These are phyloP conservation scores for Babesia divergens DNA, from an alignment of 169 alveolate genomes.

Conservation along the genomic window DNA sequence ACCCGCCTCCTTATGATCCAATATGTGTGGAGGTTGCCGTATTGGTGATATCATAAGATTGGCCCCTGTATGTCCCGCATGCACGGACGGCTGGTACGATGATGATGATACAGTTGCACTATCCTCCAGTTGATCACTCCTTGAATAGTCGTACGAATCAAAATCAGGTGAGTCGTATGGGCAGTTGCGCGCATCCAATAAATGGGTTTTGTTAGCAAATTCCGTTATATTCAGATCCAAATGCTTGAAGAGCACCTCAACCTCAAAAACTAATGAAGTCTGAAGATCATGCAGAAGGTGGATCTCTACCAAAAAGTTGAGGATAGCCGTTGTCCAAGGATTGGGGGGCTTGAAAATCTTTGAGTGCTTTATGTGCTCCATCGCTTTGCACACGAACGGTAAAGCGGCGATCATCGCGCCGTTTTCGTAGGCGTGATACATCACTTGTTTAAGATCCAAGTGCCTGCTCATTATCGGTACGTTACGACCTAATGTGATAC, in stretches of 20 bases:
- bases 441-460: constrained; percentile 81
- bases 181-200: constrained; percentile 2
- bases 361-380: constrained; percentile 75
- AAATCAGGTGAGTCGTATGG: constrained; percentile 47
- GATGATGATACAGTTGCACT: neutral
- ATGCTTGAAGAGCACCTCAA: constrained; percentile 84
- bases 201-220: constrained; percentile 39
- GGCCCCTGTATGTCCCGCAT: too few species aligned
- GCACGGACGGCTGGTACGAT: too few species aligned
- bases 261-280: constrained; percentile 85
- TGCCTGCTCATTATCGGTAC: constrained; percentile 83
- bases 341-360: constrained; percentile 88
- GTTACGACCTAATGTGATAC: constrained; percentile 83
- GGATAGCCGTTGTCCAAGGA: constrained; percentile 89
- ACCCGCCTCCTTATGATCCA: neutral
- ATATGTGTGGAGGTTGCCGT: neutral
- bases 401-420: constrained; percentile 82
- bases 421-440: constrained; percentile 79
- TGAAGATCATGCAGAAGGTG: constrained; percentile 78
- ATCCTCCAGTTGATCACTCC: neutral
- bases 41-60: neutral
- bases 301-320: constrained; percentile 82
- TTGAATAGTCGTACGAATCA: constrained; percentile 5
- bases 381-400: constrained; percentile 84
- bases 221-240: constrained; percentile 67